Percentiles rank a stretch among this genome's conserved stretches.
Evolutionary conservation across 768 basidiomycete genomes (phyloP).

Genomic region (Leccinellum rugosiceps): DNA sequence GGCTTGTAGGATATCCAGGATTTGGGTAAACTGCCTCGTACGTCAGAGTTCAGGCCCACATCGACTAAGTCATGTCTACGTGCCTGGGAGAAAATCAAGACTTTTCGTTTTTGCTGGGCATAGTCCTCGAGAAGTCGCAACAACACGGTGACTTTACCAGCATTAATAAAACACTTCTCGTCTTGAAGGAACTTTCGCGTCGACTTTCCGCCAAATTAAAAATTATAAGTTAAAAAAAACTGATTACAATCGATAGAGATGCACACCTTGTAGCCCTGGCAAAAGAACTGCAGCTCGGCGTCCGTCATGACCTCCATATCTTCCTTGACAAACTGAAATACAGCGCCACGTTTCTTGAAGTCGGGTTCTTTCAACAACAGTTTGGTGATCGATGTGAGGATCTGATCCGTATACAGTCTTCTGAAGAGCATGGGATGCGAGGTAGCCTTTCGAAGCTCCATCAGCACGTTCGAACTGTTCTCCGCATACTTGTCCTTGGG

Average conservation of each 20-base stretch:
- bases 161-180: constrained; percentile 73
- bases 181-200: constrained; percentile 72
- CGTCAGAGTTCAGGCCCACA: background rate
- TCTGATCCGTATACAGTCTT: constrained; percentile 74
- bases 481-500: constrained; percentile 72
- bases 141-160: constrained; percentile 82
- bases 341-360: constrained; percentile 77
- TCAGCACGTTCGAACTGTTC: constrained; percentile 90
- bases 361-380: constrained; percentile 88
- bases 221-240: no score
- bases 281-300: constrained; percentile 88
- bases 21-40: constrained; percentile 78
- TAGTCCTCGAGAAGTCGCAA: constrained; percentile 70
- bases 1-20: constrained; percentile 88
- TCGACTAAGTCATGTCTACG: constrained; percentile 14
- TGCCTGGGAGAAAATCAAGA: constrained; percentile 95
- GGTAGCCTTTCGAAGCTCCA: constrained; percentile 96
- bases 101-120: constrained; percentile 64
- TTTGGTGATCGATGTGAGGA: constrained; percentile 70
- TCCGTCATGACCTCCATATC: constrained; percentile 99
- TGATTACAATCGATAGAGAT: background rate
- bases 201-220: no score
- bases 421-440: constrained; percentile 97
- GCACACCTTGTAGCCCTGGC: constrained; percentile 76
- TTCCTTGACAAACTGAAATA: constrained; percentile 87